Base-by-base conservation (phyloP, 345 rosid genomes). In the Cardiospermum halicacabum region DNA sequence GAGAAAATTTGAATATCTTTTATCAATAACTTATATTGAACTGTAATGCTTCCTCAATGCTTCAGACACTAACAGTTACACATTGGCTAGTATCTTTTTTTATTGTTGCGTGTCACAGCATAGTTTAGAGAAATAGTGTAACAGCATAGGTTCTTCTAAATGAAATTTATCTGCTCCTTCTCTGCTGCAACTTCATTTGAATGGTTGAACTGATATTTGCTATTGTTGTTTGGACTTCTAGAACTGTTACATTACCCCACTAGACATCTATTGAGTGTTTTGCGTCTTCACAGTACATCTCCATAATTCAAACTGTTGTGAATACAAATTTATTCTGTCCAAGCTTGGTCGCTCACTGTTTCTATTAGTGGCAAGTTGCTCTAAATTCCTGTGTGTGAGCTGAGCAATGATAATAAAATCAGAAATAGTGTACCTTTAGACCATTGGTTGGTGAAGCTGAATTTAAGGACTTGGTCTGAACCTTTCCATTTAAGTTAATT, bases 271-370 rank as follows among this genome's bases (percentile, higher is more conserved):
- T 16, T 7, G 18, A 15, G 18, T 27, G 32, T 32, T 28, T 5
- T 26, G 37, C n/a, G 58, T 21, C n/a, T 55, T 21, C 34, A 11
- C 28, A 53, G 15, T 15, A 34, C 57, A 13, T 27, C 8, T 27
- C n/a, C n/a, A n/a, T n/a, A n/a, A n/a, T n/a, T 58, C 10, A 21
- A 58, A 58, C 5, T 58, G 21, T 58, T 58, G 36, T 13, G 40
- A 22, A 37, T 9, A 37, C 21, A 12, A 57, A 31, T 56, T 34
- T 25, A 32, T 5, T 7, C 36, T 15, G 10, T 36, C 40, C 45
- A 21, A 1, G 2, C 0, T 24, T 36, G 30, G 32, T 53, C 56
- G 13, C 28, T 24, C 10, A 27, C 1, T 27, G 21, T 16, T 42
- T 39, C 43, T 15, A 39, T 11, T 11, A 39, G 12, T 11, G 3